Evolutionary conservation across 345 rosid species (phyloP), one percentile per base, ranked within the genome.

Genomic region (Rhodamnia rubescens): DNA sequence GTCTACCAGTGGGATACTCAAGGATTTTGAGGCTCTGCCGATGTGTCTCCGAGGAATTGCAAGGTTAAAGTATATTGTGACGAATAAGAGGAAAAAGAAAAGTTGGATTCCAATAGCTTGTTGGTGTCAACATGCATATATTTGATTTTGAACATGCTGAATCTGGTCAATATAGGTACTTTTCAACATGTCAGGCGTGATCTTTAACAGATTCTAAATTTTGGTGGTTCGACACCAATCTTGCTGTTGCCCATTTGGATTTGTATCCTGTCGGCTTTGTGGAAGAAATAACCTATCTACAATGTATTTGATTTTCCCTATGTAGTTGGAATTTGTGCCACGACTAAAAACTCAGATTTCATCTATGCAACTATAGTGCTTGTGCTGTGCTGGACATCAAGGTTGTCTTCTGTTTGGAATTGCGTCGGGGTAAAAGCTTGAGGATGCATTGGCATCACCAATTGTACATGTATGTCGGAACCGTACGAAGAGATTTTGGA

Each of bases 1-100:
- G 75, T 82, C 90, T 94, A 54, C 50, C 85, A 21, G 87, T 47
- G 82, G 97, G 95, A 82, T 90, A 87, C 85, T 88, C 86, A 24
- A 92, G 97, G 89, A 89, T 94, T 74, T 24, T 90, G 85, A 89
- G 93, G 88, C 89, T 92, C 54, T 91, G 94, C 88, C 88, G 81
- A 84, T 86, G 94, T 89, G 85, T 92, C 86, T 91, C 95, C 47
- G 81, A 88, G 81, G 87, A 84, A 85, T 8, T 92, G 83, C 89
- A 82, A 84, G 58, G 85, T 83, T 69, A 78, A 49, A 87, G 87
- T 83, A 87, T 64, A 64, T 64, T 64, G 75, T 69, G 84, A 57
- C 86, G 84, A 16, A 12, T 52, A 14, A 54, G 54, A 22, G 40
- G 58, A 52, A 52, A 54, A 15, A 47, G 83, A 87, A 51, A 55